Conservation (phyloP, 345 rosid species). For the Syzygium jambos region DNA sequence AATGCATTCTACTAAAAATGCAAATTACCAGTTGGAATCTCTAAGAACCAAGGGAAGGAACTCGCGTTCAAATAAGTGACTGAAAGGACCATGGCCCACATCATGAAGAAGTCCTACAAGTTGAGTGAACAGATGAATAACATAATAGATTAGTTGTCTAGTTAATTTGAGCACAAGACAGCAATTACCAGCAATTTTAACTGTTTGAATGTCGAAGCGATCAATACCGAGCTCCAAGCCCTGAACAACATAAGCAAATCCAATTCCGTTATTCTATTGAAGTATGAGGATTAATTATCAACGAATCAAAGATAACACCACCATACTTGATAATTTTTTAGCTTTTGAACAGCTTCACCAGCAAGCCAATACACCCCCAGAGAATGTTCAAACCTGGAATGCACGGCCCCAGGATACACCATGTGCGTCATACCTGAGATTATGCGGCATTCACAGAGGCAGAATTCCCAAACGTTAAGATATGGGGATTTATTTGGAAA, state of each 20-base stretch:
- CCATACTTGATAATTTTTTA: constrained; percentile 57
- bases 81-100: constrained; percentile 95
- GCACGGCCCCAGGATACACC: constrained; percentile 93
- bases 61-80: constrained; percentile 83
- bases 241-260: constrained; percentile 16
- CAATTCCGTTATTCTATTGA: background rate
- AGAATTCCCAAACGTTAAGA: background rate
- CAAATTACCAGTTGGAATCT: constrained; percentile 47
- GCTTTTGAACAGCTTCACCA: constrained; percentile 57
- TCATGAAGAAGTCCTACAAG: constrained; percentile 89
- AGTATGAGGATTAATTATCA: background rate
- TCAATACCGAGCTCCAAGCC: constrained; percentile 83
- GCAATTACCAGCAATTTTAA: constrained; percentile 73
- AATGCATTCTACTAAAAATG: background rate
- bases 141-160: background rate
- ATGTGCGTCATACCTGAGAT: constrained; percentile 59
- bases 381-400: constrained; percentile 93
- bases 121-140: background rate
- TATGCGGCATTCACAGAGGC: background rate
- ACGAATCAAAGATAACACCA: constrained; percentile 1
- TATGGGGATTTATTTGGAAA: background rate
- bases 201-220: constrained; percentile 68
- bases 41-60: constrained; percentile 68
- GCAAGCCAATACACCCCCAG: constrained; percentile 93
- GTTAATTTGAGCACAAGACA: background rate